Evolutionary conservation across 257 asterid species (phyloP).

Genomic region (Orobanche coerulescens): DNA sequence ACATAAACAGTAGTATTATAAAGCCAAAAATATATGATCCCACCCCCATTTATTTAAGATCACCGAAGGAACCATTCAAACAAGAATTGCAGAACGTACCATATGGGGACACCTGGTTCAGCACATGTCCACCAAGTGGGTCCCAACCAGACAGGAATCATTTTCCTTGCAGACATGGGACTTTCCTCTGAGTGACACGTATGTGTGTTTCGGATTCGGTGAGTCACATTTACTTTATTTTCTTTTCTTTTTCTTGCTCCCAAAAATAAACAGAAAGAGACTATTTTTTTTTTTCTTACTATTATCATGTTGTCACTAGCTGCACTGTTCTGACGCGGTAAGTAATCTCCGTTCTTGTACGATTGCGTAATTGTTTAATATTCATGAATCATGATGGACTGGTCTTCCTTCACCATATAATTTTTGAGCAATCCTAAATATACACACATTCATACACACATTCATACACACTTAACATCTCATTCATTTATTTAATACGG

Average conservation of each 20-base stretch:
- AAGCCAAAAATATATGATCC: no score
- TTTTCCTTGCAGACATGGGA: constrained; percentile 21
- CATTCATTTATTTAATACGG: no score
- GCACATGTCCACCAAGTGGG: constrained; percentile 33
- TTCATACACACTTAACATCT: no score
- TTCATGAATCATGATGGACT: not conserved
- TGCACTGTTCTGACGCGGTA: constrained; percentile 51
- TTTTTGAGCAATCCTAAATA: no score
- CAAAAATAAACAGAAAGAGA: not conserved
- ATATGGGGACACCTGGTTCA: constrained; percentile 36
- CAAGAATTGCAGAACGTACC: constrained; percentile 15
- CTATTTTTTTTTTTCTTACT: constrained; percentile 6
- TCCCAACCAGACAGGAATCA: constrained; percentile 27
- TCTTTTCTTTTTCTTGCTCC: not conserved
- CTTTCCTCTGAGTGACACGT: constrained; percentile 30
- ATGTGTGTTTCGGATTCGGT: constrained; percentile 19
- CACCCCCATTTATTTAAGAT: constrained; percentile 24
- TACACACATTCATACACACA: no score
- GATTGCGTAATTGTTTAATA: constrained; percentile 28
- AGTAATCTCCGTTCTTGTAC: constrained; percentile 38
- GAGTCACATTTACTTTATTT: no score
- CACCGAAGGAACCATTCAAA: constrained; percentile 34
- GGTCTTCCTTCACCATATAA: constrained; percentile 21
- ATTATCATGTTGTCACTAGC: constrained; percentile 22
- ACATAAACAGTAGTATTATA: no score